These are phyloP conservation scores for Auriculariales sp. DNA, from an alignment of 768 basidiomycete genomes.

Conservation along the genomic window DNA sequence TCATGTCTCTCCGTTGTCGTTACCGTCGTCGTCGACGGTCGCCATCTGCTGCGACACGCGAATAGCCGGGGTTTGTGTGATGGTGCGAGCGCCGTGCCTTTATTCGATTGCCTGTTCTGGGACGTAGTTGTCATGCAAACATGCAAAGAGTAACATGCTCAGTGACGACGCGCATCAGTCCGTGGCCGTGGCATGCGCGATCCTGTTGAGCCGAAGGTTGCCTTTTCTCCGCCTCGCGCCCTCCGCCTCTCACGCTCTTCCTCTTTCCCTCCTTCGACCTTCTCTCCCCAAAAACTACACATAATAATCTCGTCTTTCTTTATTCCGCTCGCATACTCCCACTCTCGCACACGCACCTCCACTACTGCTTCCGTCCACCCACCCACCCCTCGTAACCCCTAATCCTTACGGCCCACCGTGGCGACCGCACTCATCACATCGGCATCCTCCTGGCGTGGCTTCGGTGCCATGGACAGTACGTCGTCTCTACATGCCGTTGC, in stretches of 20 bases:
- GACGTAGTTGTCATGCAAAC: constrained; percentile 1
- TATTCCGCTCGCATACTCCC: background rate
- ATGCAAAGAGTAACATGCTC: background rate
- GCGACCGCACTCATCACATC: background rate
- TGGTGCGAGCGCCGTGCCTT: background rate
- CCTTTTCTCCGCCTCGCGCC: background rate
- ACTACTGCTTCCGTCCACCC: no score
- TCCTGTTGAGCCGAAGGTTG: background rate
- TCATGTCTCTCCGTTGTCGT: no score
- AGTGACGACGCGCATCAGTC: constrained; percentile 1
- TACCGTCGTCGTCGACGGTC: background rate
- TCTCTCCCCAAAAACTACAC: background rate
- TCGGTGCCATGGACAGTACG: background rate
- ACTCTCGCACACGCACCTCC: background rate
- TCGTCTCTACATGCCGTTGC: background rate
- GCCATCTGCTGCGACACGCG: background rate
- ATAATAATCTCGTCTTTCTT: background rate
- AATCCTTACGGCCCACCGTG: no score
- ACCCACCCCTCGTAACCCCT: no score
- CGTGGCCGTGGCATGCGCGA: background rate
- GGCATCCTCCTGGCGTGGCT: background rate
- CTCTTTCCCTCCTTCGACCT: background rate
- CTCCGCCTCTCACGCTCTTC: background rate
- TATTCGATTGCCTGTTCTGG: background rate
- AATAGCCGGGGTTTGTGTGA: background rate